Evolutionary conservation across 2,329 filamentous ascomycete species (phyloP).

Genomic region (Cryphonectria naterciae): DNA sequence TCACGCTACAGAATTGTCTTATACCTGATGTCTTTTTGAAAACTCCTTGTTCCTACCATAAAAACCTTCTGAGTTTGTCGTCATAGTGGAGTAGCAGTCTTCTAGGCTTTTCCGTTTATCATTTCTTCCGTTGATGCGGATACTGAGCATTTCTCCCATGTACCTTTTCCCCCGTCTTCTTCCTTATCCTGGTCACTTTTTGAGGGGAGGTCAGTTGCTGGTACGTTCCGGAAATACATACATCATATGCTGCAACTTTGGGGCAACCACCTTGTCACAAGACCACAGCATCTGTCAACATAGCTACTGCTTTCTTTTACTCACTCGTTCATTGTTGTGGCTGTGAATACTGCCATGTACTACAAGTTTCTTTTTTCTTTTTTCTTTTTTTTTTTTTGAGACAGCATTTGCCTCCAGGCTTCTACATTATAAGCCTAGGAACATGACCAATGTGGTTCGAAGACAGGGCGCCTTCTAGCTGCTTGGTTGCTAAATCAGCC

Average conservation of each 20-base stretch:
- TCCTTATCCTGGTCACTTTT: neutral
- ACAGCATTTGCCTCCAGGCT: neutral
- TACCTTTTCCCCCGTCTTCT: neutral
- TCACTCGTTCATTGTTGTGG: neutral
- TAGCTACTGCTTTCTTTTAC: neutral
- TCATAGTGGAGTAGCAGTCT: neutral
- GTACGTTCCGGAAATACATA: neutral
- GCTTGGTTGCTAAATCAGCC: neutral
- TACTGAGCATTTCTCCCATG: neutral
- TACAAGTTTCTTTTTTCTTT: neutral
- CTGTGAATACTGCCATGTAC: neutral
- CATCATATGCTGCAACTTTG: neutral
- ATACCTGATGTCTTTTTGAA: neutral
- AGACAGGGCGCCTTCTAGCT: neutral
- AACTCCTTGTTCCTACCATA: neutral
- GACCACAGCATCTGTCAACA: neutral
- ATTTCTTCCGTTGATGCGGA: neutral
- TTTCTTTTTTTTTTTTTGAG: neutral
- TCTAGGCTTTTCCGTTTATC: neutral
- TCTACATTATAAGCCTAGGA: neutral
- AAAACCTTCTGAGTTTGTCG: neutral
- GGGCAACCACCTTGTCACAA: constrained; percentile 2
- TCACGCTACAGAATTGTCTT: neutral
- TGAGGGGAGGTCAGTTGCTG: neutral
- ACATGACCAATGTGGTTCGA: neutral